Base-by-base conservation (phyloP, 176 grass and related monocot species). In the Musa itinerans region DNA sequence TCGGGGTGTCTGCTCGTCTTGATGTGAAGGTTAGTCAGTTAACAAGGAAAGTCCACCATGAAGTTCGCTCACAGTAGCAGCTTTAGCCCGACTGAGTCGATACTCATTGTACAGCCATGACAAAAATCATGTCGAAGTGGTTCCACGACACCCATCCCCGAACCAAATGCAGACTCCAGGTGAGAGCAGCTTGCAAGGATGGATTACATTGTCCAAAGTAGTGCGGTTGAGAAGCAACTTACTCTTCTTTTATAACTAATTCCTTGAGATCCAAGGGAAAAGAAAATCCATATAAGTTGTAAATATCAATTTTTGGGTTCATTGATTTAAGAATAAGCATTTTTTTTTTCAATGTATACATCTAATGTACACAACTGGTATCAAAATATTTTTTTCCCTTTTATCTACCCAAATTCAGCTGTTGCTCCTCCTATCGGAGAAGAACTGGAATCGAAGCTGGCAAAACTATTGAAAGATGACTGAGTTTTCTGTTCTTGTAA, bases 1-100 rank as follows among this genome's bases (percentile, higher is more conserved):
- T 96, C 0, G 92, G 92, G 1, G 85, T 96, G 11, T 96, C 92
- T 10, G 92, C 92, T 2, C 85, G 92, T 53, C 85, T 79, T 0
- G 89, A 96, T 53, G 84, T 88, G 3, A 85, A 52, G 54, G 78
- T 81, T 20, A 67, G 74, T 29, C 79, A 72, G 52, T 55, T 81
- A 73, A 76, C 84, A 66, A 81, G 86, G 56, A 86, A 81, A 80
- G 73, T 87, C 9, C 24, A 81, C 73, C 58, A 74, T 74, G 75
- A 54, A 56, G 82, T 81, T 73, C 72, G n/a, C 52, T 26, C 72
- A 57, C 72, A 14, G 22, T 17, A 58, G 57, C 23, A 24, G 14
- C n/a, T 16, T 54, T 9, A 24, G 12, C 26, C 34, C 64, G 26
- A 67, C 64, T 26, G 13, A 26, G 71, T 74, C 26, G 34, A 70